phyloP scores from a whole-genome alignment of 2,329 filamentous ascomycete species.

The Stagonosporopsis vannaccii region DNA sequence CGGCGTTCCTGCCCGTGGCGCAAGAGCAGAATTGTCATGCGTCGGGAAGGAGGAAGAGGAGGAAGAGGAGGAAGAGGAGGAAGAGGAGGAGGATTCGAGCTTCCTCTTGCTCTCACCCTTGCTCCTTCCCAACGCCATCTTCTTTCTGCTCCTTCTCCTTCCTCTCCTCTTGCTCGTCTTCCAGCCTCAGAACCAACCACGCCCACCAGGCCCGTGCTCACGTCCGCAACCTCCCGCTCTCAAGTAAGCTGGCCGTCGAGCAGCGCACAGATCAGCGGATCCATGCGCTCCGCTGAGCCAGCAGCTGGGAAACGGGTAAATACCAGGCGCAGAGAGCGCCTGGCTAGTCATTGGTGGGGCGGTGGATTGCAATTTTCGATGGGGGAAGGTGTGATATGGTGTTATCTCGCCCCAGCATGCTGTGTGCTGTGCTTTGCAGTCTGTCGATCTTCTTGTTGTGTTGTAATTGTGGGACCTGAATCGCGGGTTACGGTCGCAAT shows the following conservation, averaged over 20 bases:
- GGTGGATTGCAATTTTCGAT: too few species aligned
- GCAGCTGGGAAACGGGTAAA: slow-evolving; percentile 45
- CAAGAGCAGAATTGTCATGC: slow-evolving; percentile 34
- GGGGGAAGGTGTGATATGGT: not conserved
- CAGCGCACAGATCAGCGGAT: slow-evolving; percentile 39
- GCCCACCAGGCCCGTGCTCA: slow-evolving; percentile 48
- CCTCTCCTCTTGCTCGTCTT: not conserved
- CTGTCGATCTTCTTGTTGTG: not conserved
- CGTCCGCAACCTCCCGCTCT: slow-evolving; percentile 40
- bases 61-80: too few species aligned
- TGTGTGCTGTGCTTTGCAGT: not conserved
- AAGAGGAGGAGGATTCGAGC: slow-evolving; percentile 28
- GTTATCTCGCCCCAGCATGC: not conserved
- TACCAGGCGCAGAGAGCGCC: slow-evolving; percentile 40
- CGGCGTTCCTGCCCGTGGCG: slow-evolving; percentile 42
- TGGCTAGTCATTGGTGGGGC: slow-evolving; percentile 9
- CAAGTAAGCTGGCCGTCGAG: slow-evolving; percentile 38
- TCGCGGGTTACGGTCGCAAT: not conserved
- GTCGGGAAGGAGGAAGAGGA: slow-evolving; percentile 37
- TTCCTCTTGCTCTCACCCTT: not conserved
- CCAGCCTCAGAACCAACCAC: slow-evolving; percentile 35
- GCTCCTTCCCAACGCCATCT: not conserved
- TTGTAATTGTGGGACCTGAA: not conserved
- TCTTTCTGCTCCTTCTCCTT: not conserved
- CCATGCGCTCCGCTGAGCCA: slow-evolving; percentile 46